Evolutionary conservation across 225 moss, liverwort and hornwort species (phyloP).

Genomic region (Takakia lepidozioides): DNA sequence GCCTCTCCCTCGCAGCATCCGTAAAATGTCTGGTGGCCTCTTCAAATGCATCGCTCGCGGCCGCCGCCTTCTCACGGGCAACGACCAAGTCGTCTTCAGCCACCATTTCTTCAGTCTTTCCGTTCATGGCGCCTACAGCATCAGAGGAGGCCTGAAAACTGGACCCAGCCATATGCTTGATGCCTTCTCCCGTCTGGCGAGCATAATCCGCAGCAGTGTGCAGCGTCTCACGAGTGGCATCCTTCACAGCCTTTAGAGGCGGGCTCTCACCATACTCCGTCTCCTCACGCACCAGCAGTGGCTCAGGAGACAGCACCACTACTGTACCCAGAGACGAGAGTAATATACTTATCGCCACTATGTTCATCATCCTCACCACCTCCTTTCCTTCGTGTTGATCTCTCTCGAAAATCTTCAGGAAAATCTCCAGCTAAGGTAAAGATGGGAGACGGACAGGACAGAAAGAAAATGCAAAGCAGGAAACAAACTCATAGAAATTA

Average conservation of each 20-base stretch:
- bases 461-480: too few relatives aligned
- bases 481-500: too few relatives aligned
- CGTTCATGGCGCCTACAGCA: slow-evolving; percentile 14
- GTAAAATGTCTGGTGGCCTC: slow-evolving; percentile 41
- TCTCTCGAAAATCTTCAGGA: too few relatives aligned
- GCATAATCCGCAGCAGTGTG: slow-evolving; percentile 37
- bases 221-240: slow-evolving; percentile 35
- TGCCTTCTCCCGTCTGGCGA: slow-evolving; percentile 11
- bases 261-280: slow-evolving; percentile 27
- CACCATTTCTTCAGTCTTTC: slow-evolving; percentile 14
- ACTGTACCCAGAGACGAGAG: slow-evolving; percentile 52
- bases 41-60: slow-evolving; percentile 34
- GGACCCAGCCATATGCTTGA: slow-evolving; percentile 22
- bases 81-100: slow-evolving; percentile 26
- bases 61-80: slow-evolving; percentile 28
- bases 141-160: slow-evolving; percentile 23
- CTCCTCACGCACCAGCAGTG: slow-evolving; percentile 12
- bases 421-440: too few relatives aligned
- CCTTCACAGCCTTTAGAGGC: slow-evolving; percentile 33
- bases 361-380: slow-evolving; percentile 97
- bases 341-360: slow-evolving; percentile 60
- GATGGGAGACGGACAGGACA: too few relatives aligned
- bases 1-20: slow-evolving; percentile 24
- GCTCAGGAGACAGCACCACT: slow-evolving; percentile 62
- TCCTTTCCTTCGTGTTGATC: too few relatives aligned